Evolutionary conservation across 2,329 filamentous ascomycete genomes (phyloP).

Genomic region (Talaromyces islandicus): DNA sequence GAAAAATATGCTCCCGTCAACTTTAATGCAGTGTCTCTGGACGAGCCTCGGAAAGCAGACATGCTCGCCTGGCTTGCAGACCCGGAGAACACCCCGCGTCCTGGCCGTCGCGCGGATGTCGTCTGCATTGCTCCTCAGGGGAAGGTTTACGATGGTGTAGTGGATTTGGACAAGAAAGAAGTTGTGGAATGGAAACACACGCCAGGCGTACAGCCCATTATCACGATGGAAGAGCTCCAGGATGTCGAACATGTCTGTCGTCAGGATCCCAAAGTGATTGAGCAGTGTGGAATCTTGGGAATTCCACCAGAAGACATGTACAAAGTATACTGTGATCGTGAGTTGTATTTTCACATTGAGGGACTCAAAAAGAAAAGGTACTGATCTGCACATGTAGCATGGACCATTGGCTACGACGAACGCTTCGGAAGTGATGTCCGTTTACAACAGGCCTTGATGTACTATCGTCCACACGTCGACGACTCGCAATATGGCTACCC

Average conservation of each 20-base stretch:
- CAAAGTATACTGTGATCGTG: conserved; percentile 89
- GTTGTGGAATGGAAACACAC: conserved; percentile 70
- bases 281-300: conserved; percentile 79
- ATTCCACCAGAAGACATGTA: conserved; percentile 80
- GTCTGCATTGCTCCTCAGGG: conserved; percentile 75
- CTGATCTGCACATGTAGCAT: conserved; percentile 46
- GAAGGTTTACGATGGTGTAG: conserved; percentile 75
- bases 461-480: conserved; percentile 80
- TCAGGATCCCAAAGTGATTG: conserved; percentile 77
- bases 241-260: conserved; percentile 70
- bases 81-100: conserved; percentile 55
- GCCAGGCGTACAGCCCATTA: conserved; percentile 76
- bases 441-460: conserved; percentile 91
- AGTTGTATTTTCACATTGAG: conserved; percentile 23
- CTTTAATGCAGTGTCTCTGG: conserved; percentile 82
- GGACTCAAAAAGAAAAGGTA: neutral
- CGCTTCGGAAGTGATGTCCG: conserved; percentile 73
- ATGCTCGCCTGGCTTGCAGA: conserved; percentile 74
- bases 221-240: conserved; percentile 86
- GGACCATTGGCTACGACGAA: conserved; percentile 93
- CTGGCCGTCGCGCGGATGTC: conserved; percentile 69
- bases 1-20: conserved; percentile 64
- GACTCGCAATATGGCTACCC: conserved; percentile 88
- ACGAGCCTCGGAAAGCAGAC: conserved; percentile 77
- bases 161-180: conserved; percentile 62